Evolutionary conservation across 352 stramenopile genomes (phyloP).

Genomic region (Globisporangium apiculatum): DNA sequence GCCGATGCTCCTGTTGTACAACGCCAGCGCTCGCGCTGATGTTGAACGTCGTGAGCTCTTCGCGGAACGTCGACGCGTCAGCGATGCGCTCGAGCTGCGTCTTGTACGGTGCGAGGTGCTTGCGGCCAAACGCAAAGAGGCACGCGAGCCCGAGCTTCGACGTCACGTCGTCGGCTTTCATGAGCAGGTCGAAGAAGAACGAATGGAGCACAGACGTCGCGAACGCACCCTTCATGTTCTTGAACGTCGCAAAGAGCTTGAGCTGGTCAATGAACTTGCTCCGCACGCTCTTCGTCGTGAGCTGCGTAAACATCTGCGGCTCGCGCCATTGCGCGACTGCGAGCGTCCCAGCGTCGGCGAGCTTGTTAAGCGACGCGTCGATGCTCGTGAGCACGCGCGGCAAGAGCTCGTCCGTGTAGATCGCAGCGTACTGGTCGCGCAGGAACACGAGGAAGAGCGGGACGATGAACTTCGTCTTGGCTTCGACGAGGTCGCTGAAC

Average conservation of each 20-base stretch:
- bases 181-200: constrained; percentile 85
- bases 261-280: constrained; percentile 78
- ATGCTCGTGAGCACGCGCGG: constrained; percentile 29
- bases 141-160: constrained; percentile 85
- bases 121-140: constrained; percentile 79
- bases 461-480: constrained; percentile 84
- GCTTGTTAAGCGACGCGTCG: constrained; percentile 40
- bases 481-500: constrained; percentile 66
- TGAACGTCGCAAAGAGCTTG: constrained; percentile 75
- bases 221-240: constrained; percentile 85
- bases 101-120: constrained; percentile 83
- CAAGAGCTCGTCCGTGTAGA: constrained; percentile 77
- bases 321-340: constrained; percentile 17
- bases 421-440: constrained; percentile 66
- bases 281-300: constrained; percentile 74
- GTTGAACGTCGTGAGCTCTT: constrained; percentile 89
- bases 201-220: constrained; percentile 67
- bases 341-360: constrained; percentile 18
- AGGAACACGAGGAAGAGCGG: constrained; percentile 81
- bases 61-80: constrained; percentile 77
- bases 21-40: constrained; percentile 58
- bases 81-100: constrained; percentile 75
- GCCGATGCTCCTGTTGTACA: constrained; percentile 77
- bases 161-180: constrained; percentile 85
- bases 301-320: constrained; percentile 22